phyloP scores from a whole-genome alignment of 1,284 basidiomycete species.

The Ceratobasidium sp. region DNA sequence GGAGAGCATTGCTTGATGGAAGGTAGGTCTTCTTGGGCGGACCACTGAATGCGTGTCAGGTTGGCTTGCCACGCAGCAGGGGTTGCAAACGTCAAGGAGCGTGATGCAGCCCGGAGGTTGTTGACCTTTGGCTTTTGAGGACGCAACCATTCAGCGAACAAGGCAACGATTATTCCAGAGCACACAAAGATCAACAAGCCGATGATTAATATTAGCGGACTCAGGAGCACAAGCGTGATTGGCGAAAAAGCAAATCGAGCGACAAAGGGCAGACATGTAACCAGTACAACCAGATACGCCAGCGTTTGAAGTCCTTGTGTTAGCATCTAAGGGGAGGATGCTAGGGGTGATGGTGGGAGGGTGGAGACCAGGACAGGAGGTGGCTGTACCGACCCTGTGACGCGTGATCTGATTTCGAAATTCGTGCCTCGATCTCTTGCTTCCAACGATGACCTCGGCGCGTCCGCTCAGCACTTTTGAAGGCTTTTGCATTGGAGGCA shows the following conservation, averaged over 20 bases:
- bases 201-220: constrained; percentile 62
- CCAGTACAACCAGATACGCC: constrained; percentile 3
- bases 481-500: constrained; percentile 83
- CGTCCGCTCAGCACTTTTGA: constrained; percentile 68
- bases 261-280: constrained; percentile 29
- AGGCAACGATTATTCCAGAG: constrained; percentile 63
- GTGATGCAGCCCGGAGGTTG: constrained; percentile 61
- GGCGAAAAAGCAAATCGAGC: constrained; percentile 56
- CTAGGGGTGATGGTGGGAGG: not conserved
- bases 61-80: constrained; percentile 91
- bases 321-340: constrained; percentile 2
- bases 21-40: constrained; percentile 69
- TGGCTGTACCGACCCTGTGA: constrained; percentile 25
- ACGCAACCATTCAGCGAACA: constrained; percentile 61
- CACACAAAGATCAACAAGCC: constrained; percentile 57
- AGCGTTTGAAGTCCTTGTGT: constrained; percentile 14
- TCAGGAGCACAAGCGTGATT: constrained; percentile 66
- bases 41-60: constrained; percentile 83
- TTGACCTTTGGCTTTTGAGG: constrained; percentile 47
- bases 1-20: constrained; percentile 67
- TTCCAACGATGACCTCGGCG: constrained; percentile 21
- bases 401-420: constrained; percentile 8
- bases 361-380: constrained; percentile 21
- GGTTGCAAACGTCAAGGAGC: constrained; percentile 81
- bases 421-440: not conserved